A percentile compares a stretch with the other conserved stretches of the same genome.
Evolutionary conservation across 345 rosid genomes (phyloP).

Genomic region (Citrus cavaleriei): DNA sequence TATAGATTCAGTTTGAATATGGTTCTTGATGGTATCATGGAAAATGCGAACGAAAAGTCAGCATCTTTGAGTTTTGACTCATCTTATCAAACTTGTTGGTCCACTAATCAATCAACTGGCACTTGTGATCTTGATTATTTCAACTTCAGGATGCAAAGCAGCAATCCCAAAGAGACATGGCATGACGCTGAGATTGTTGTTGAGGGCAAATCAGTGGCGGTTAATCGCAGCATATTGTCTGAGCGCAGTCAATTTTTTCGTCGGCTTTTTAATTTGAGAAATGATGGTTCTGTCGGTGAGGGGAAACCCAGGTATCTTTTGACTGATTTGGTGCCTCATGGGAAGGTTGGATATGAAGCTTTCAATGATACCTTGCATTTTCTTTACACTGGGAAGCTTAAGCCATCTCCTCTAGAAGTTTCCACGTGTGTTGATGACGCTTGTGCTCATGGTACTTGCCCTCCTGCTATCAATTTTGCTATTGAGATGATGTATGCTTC

Average conservation of each 20-base stretch:
- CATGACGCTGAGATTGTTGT: conserved; percentile 27
- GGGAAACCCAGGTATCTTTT: conserved; percentile 28
- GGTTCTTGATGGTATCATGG: conserved; percentile 13
- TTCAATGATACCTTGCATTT: conserved; percentile 21
- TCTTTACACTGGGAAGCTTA: conserved; percentile 29
- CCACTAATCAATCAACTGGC: not conserved
- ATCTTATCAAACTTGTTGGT: conserved; percentile 20
- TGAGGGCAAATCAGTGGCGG: conserved; percentile 31
- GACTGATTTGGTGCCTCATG: conserved; percentile 19
- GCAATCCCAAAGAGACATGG: conserved; percentile 20
- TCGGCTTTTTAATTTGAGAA: conserved; percentile 21
- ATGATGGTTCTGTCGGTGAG: conserved; percentile 1
- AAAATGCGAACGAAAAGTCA: conserved; percentile 26
- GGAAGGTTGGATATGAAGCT: conserved; percentile 41
- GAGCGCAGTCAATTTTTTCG: conserved; percentile 35
- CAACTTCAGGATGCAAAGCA: not conserved
- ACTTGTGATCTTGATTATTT: conserved; percentile 19
- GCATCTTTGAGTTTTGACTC: conserved; percentile 29
- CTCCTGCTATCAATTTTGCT: conserved; percentile 35
- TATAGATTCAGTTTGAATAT: too few species aligned
- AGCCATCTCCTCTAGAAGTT: conserved; percentile 27
- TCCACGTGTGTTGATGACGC: conserved; percentile 37
- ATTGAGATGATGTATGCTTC: conserved; percentile 44
- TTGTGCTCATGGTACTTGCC: conserved; percentile 39
- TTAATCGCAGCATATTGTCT: conserved; percentile 42